Evolutionary conservation across 2,329 filamentous ascomycete genomes (phyloP), one percentile per base, ranked within the genome.

Genomic region (Colletotrichum lindemuthianum): DNA sequence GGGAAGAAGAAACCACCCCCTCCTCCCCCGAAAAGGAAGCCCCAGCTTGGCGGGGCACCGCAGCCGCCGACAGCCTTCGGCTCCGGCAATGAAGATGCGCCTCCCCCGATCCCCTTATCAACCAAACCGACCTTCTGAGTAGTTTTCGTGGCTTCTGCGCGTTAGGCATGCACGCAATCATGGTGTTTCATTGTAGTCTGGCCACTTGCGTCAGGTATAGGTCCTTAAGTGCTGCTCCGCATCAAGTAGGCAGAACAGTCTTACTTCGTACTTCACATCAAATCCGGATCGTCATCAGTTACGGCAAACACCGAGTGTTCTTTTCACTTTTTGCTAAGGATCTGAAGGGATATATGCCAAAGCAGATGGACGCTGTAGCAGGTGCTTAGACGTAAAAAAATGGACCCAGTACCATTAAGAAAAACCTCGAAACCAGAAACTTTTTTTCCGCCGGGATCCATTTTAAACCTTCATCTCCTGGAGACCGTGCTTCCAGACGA

Each of bases 401-500:
- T 49, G 12, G 10, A 49, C 44, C 63, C 37, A 49, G 43, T 60
- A 66, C 63, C 53, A 24, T 24, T 24, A 16, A 51, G 12, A 58
- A 66, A 59, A 64, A 63, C 51, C 60, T 63, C 50, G 48, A 50
- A 66, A 64, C 52, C 53, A 64, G 49, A 15, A 50, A 54, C 45
- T 24, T 24, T 33, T 33, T 41, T 32, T n/a, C 59, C 41, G 43
- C 40, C 16, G 41, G 54, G 53, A 64, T 51, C 24, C 24, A 4
- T 71, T 37, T 85, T 95, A 99, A 72, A 98, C 93, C 92, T 99
- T 98, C 86, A 88, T 89, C 84, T 91, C 90, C 72, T 83, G 84
- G 70, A 98, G 82, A 76, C 95, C 96, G 83, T 97, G 91, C 89
- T 98, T 97, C 95, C 94, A 98, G 84, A 96, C 83, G 71, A 88